Evolutionary conservation across 441 rosid genomes (phyloP).

Genomic region (Erodium trifolium): DNA sequence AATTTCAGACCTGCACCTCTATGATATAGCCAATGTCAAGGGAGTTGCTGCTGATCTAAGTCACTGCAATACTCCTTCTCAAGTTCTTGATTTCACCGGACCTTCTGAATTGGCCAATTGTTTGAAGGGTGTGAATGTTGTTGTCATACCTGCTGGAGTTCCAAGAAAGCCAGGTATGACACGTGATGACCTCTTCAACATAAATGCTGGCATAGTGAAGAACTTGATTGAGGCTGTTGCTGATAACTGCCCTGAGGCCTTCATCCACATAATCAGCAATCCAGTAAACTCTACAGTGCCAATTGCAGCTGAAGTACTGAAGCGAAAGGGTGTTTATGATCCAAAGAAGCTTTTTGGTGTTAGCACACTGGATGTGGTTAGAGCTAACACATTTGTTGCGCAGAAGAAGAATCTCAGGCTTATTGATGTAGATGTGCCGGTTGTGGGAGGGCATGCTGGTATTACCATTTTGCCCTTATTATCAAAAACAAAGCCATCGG

Average conservation of each 20-base stretch:
- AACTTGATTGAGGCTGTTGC: slow-evolving; percentile 77
- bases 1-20: slow-evolving; percentile 72
- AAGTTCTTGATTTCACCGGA: slow-evolving; percentile 79
- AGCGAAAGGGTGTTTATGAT: slow-evolving; percentile 77
- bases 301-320: slow-evolving; percentile 88
- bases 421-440: slow-evolving; percentile 86
- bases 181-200: slow-evolving; percentile 94
- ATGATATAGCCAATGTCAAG: slow-evolving; percentile 88
- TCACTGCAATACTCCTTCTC: slow-evolving; percentile 95
- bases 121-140: slow-evolving; percentile 71
- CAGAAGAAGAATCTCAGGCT: slow-evolving; percentile 82
- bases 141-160: slow-evolving; percentile 95
- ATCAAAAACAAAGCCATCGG: slow-evolving; percentile 72
- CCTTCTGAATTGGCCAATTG: slow-evolving; percentile 61
- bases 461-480: slow-evolving; percentile 80
- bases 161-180: slow-evolving; percentile 99
- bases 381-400: slow-evolving; percentile 92
- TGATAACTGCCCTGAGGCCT: slow-evolving; percentile 86
- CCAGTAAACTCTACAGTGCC: slow-evolving; percentile 97
- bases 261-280: slow-evolving; percentile 88
- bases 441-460: slow-evolving; percentile 95
- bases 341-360: slow-evolving; percentile 93
- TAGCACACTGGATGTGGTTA: slow-evolving; percentile 85
- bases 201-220: slow-evolving; percentile 80
- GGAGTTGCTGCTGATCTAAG: slow-evolving; percentile 97